Conservation (phyloP, 208 protist genomes). For the Crithidia fasciculata region DNA sequence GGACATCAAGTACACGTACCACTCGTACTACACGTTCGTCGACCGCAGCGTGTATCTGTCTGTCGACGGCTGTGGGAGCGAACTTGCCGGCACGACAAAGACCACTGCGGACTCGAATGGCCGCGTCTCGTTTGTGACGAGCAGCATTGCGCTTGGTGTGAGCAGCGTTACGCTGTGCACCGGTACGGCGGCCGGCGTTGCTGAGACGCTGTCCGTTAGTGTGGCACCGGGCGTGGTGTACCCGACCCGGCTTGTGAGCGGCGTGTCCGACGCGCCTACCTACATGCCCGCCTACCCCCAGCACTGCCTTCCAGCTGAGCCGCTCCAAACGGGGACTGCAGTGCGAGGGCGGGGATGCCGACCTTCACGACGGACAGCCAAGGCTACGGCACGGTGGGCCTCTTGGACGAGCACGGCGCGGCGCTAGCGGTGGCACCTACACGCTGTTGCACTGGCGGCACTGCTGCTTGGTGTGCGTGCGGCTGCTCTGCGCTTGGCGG, state of each 20-base stretch:
- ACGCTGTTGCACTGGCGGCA: constrained; percentile 52
- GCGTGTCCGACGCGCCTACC: constrained; percentile 30
- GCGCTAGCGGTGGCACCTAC: constrained; percentile 49
- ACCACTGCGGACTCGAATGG: constrained; percentile 12
- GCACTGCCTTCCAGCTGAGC: constrained; percentile 52
- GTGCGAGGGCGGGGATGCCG: constrained; percentile 27
- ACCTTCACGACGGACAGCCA: constrained; percentile 56
- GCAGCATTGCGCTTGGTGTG: constrained; percentile 23
- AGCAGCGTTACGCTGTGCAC: constrained; percentile 45
- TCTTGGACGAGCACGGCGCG: constrained; percentile 25
- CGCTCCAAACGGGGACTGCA: constrained; percentile 29
- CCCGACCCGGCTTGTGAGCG: constrained; percentile 51
- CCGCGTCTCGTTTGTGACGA: constrained; percentile 31
- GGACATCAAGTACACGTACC: constrained; percentile 42
- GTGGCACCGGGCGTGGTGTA: constrained; percentile 47
- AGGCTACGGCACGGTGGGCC: constrained; percentile 46
- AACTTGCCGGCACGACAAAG: constrained; percentile 34
- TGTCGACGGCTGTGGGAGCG: constrained; percentile 31
- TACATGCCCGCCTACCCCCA: constrained; percentile 56
- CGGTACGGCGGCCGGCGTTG: constrained; percentile 42
- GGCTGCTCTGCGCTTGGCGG: no score
- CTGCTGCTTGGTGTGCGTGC: not conserved
- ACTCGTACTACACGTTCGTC: constrained; percentile 36
- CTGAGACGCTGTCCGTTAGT: constrained; percentile 17
- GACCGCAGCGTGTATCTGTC: constrained; percentile 59